Conservation (phyloP, 805 yeast species). For the Candida pini region DNA sequence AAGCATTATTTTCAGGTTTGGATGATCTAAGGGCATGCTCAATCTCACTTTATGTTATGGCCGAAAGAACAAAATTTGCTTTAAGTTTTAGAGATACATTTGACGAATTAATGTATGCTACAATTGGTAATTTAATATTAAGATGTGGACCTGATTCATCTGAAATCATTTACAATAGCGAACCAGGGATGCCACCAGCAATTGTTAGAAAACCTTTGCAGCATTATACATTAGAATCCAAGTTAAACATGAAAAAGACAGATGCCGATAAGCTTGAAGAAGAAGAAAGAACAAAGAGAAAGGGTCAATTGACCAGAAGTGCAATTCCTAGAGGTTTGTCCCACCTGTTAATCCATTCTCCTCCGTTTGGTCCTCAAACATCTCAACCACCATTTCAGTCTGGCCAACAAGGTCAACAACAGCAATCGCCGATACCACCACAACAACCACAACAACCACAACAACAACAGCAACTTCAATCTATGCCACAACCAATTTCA, state of each 20-base stretch:
- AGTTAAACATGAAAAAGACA: conserved; percentile 26
- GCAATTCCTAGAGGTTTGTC: conserved; percentile 51
- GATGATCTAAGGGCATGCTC: conserved; percentile 66
- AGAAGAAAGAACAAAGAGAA: conserved; percentile 41
- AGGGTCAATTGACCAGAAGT: conserved; percentile 44
- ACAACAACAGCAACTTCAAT: not conserved
- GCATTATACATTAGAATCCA: conserved; percentile 31
- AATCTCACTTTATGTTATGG: conserved; percentile 57
- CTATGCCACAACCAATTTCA: not conserved
- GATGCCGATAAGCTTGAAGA: conserved; percentile 38
- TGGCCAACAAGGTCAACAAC: conserved; percentile 14
- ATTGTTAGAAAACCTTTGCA: conserved; percentile 39
- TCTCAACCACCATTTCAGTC: conserved; percentile 20
- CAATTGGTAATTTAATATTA: conserved; percentile 55
- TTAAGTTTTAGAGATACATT: conserved; percentile 59
- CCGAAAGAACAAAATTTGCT: conserved; percentile 60
- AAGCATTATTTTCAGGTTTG: conserved; percentile 45
- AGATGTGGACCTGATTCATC: conserved; percentile 61
- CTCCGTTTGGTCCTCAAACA: conserved; percentile 30
- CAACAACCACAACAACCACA: conserved; percentile 2
- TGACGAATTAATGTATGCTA: conserved; percentile 61
- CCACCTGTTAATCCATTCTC: conserved; percentile 40
- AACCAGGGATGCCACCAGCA: conserved; percentile 58
- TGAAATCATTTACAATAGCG: conserved; percentile 41
- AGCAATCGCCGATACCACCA: conserved; percentile 7